phyloP scores from a whole-genome alignment of 2,329 filamentous ascomycete genomes.

The Alternaria sp. region DNA sequence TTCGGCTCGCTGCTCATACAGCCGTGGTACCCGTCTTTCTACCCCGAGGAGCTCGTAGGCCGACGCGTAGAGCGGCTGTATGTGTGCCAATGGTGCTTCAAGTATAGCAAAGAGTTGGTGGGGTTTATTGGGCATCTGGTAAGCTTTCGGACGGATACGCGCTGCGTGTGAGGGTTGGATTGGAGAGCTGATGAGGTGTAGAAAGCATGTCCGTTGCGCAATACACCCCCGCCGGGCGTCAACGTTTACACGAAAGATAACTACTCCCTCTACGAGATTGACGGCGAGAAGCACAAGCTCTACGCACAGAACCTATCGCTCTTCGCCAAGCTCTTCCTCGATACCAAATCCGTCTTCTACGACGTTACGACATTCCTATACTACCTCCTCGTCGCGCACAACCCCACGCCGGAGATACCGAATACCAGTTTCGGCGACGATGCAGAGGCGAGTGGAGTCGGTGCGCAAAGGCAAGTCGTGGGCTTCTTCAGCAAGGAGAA shows the following conservation, averaged over 20 bases:
- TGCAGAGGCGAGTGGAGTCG: background rate
- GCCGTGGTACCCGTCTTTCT: conserved; percentile 93
- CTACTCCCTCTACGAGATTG: conserved; percentile 90
- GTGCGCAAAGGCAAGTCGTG: conserved; percentile 63
- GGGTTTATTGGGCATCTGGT: conserved; percentile 55
- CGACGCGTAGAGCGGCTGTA: conserved; percentile 66
- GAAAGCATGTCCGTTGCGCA: conserved; percentile 53
- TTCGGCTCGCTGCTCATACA: conserved; percentile 83
- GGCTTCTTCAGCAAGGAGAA: conserved; percentile 99
- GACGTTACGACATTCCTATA: conserved; percentile 94
- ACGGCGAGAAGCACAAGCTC: conserved; percentile 84
- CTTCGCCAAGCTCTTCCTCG: conserved; percentile 95
- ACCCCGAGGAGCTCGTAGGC: conserved; percentile 68
- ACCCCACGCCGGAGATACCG: conserved; percentile 50
- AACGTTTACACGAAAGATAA: conserved; percentile 80
- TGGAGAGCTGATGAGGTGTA: conserved; percentile 17
- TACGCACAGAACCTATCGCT: conserved; percentile 96
- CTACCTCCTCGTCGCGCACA: conserved; percentile 83
- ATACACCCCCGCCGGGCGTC: conserved; percentile 65
- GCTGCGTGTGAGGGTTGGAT: background rate
- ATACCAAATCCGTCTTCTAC: conserved; percentile 98
- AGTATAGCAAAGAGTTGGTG: conserved; percentile 71
- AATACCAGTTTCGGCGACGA: conserved; percentile 35
- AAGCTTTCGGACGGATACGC: background rate
- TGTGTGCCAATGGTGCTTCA: conserved; percentile 93